These are phyloP conservation scores for Grosmannia penicillata DNA, from an alignment of 2,329 filamentous ascomycete species.

Conservation along the genomic window DNA sequence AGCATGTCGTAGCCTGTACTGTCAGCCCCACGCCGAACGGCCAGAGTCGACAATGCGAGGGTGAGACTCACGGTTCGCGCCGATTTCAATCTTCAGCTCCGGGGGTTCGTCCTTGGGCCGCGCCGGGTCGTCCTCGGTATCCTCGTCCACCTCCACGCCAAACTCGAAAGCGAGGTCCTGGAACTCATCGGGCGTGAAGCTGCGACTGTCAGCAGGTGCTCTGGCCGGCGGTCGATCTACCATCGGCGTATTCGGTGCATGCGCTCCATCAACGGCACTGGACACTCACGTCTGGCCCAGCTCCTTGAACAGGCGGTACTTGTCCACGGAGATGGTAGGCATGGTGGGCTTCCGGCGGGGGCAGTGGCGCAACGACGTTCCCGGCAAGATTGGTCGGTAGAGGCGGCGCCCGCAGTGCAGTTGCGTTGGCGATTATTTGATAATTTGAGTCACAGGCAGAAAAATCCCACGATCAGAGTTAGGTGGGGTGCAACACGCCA, in stretches of 20 bases:
- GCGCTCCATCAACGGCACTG: not conserved
- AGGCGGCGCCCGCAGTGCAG: too few relatives aligned
- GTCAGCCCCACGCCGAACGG: not conserved
- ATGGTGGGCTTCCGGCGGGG: slow-evolving; percentile 2
- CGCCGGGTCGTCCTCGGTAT: slow-evolving; percentile 59
- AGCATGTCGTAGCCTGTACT: slow-evolving; percentile 58
- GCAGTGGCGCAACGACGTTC: too few relatives aligned
- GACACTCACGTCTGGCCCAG: slow-evolving; percentile 62
- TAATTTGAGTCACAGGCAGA: too few relatives aligned
- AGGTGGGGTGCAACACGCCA: too few relatives aligned
- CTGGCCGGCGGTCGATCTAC: not conserved
- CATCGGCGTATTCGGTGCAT: not conserved
- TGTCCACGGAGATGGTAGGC: slow-evolving; percentile 96
- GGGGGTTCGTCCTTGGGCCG: slow-evolving; percentile 72
- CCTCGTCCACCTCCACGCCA: slow-evolving; percentile 94
- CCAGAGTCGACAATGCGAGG: not conserved
- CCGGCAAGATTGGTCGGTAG: too few relatives aligned
- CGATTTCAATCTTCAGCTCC: slow-evolving; percentile 95
- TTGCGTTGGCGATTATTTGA: too few relatives aligned
- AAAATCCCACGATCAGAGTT: too few relatives aligned
- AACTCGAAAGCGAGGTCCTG: slow-evolving; percentile 98
- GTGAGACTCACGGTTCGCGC: slow-evolving; percentile 47
- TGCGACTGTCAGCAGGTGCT: slow-evolving; percentile 17
- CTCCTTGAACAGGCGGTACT: slow-evolving; percentile 87
- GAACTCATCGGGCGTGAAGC: slow-evolving; percentile 85